These are phyloP conservation scores for Calonectria naviculata DNA, from an alignment of 2,329 filamentous ascomycete species.

Conservation along the genomic window DNA sequence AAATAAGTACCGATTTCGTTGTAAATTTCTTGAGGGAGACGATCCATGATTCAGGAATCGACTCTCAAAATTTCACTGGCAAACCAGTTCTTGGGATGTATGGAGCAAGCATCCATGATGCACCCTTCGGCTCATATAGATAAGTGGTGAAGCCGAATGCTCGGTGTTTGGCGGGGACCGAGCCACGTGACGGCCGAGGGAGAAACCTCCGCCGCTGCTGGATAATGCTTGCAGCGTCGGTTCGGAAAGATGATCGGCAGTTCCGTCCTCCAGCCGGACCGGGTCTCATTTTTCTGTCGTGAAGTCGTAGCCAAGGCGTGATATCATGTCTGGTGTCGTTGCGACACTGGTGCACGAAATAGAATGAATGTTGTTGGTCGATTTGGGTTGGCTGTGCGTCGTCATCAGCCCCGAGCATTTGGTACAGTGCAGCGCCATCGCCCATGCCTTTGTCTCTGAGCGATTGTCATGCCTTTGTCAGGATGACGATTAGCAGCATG, in stretches of 20 bases:
- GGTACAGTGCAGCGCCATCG: neutral
- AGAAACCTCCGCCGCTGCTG: slow-evolving; percentile 13
- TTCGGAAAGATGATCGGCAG: slow-evolving; percentile 16
- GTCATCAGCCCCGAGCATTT: neutral
- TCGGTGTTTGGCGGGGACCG: slow-evolving; percentile 26
- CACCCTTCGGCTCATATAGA: slow-evolving; percentile 25
- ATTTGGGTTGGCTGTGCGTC: neutral
- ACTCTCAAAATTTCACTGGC: slow-evolving; percentile 11
- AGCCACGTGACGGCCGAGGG: slow-evolving; percentile 25
- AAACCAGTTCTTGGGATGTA: slow-evolving; percentile 18
- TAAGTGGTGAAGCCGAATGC: slow-evolving; percentile 18
- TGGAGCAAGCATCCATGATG: slow-evolving; percentile 8
- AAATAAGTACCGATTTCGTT: slow-evolving; percentile 30
- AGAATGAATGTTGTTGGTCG: neutral
- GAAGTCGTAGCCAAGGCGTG: slow-evolving; percentile 1
- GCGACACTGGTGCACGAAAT: neutral
- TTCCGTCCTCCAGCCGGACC: slow-evolving; percentile 15
- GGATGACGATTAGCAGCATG: too few relatives aligned
- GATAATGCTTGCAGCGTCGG: slow-evolving; percentile 9
- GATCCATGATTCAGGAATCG: slow-evolving; percentile 22
- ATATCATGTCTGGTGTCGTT: neutral
- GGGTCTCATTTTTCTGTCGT: slow-evolving; percentile 15
- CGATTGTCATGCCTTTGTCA: too few relatives aligned
- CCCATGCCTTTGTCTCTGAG: neutral
- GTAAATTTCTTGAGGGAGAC: slow-evolving; percentile 30